Evolutionary conservation across 2,329 filamentous ascomycete genomes (phyloP).

Genomic region (Beauveria brongniartii): DNA sequence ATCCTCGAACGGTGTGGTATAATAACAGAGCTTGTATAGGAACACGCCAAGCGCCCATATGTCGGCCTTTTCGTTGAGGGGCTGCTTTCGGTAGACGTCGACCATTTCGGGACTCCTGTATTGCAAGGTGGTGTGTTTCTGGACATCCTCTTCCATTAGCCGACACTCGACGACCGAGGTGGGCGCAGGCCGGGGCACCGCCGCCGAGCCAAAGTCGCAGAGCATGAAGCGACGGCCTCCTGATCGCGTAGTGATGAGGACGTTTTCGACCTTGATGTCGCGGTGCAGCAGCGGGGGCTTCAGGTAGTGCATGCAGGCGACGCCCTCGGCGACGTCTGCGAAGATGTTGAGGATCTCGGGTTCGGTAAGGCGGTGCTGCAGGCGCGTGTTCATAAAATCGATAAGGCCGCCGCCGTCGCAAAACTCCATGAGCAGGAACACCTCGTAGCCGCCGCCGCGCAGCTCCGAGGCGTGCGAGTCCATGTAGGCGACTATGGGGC

Average conservation of each 20-base stretch:
- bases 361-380: conserved; percentile 94
- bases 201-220: conserved; percentile 94
- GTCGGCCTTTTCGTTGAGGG: conserved; percentile 97
- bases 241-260: conserved; percentile 69
- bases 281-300: conserved; percentile 88
- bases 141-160: conserved; percentile 91
- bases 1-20: conserved; percentile 97
- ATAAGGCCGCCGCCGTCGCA: conserved; percentile 92
- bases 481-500: conserved; percentile 94
- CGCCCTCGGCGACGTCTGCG: conserved; percentile 87
- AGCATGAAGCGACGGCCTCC: conserved; percentile 79
- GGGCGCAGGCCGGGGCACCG: conserved; percentile 74
- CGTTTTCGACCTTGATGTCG: conserved; percentile 96
- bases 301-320: conserved; percentile 98
- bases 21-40: conserved; percentile 97
- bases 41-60: conserved; percentile 96
- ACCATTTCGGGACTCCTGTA: conserved; percentile 99
- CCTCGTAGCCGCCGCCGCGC: conserved; percentile 88
- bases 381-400: conserved; percentile 97
- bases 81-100: conserved; percentile 91
- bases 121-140: conserved; percentile 93
- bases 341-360: conserved; percentile 97
- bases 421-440: conserved; percentile 97
- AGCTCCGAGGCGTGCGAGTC: conserved; percentile 96
- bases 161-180: conserved; percentile 82